Conservation (phyloP, 768 basidiomycete genomes). For the Chalciporus pseudorubinellus region DNA sequence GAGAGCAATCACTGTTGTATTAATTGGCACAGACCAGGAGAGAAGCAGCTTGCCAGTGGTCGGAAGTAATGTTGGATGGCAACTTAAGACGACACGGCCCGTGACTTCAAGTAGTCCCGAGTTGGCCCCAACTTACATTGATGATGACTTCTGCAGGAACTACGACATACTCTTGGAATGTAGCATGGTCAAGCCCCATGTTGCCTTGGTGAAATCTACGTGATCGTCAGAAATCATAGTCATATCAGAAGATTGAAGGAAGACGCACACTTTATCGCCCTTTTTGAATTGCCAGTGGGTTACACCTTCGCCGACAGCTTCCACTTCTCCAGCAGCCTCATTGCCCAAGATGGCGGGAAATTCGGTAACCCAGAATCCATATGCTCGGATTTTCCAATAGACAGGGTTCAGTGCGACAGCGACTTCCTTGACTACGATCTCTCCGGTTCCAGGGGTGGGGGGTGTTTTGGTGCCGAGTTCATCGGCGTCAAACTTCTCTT, state of each 20-base stretch:
- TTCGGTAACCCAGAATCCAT: constrained; percentile 18
- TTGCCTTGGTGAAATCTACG: too few relatives aligned
- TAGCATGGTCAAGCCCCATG: too few relatives aligned
- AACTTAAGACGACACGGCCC: constrained; percentile 22
- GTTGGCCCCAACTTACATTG: constrained; percentile 10
- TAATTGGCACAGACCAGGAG: constrained; percentile 33
- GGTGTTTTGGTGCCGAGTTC: too few relatives aligned
- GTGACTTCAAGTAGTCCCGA: too few relatives aligned
- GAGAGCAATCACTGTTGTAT: constrained; percentile 33
- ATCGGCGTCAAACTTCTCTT: too few relatives aligned
- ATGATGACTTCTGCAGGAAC: constrained; percentile 20
- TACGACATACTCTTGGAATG: too few relatives aligned
- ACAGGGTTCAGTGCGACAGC: constrained; percentile 43
- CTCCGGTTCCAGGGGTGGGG: constrained; percentile 35
- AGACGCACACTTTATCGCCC: constrained; percentile 36
- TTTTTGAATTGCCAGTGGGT: constrained; percentile 27
- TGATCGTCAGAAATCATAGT: too few relatives aligned
- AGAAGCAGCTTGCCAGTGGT: constrained; percentile 36
- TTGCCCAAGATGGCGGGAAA: constrained; percentile 36
- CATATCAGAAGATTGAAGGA: background rate
- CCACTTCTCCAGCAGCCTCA: constrained; percentile 37
- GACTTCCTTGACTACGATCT: constrained; percentile 40
- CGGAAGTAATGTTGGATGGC: too few relatives aligned
- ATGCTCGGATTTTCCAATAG: constrained; percentile 27
- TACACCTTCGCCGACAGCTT: constrained; percentile 35